Base-by-base conservation (phyloP, 352 stramenopile species). In the Phytopythium kandeliae region DNA sequence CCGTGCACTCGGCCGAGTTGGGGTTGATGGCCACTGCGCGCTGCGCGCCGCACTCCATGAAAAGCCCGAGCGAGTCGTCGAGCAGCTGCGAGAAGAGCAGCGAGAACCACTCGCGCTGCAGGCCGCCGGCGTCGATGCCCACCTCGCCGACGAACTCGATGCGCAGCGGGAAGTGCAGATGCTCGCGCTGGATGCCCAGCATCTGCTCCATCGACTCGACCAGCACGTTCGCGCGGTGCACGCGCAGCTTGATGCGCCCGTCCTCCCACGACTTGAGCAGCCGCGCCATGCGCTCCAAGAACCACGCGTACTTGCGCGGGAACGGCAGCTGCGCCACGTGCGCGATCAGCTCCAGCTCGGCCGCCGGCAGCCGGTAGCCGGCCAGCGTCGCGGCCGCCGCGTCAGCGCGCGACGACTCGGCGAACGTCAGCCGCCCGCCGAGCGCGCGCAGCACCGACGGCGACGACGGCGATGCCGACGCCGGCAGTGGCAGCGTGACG, bases 91-190 rank as follows among this genome's bases (percentile, higher is more conserved):
- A 67, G 33, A 85, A 87, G 33, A 96, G 54, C 28, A 97, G 81
- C 15, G 69, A 77, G 51, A 87, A 92, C 82, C 82, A 93, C 54
- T 93, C 82, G 13, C 82, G 77, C 62, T 89, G 74, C 21, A 93
- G 50, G 1, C 78, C 82, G 13, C 82, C 82, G 19, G 82, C 82
- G 43, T 93, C 82, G 48, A 91, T 86, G 17, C 77, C 82, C 24
- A 78, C 60, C 55, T 93, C 82, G 4, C 76, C 79, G 8, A 93
- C 63, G 57, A 97, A 97, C 59, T 96, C 84, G 54, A 95, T 90
- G 2, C 84, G 76, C 1, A 96, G 54, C 37, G 84, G 87, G 51
- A 85, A 89, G 40, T 86, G 78, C 38, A 92, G 77, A 41, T 89
- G 74, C 33, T 87, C 71, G 8, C 69, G 56, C 49, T 86, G 78